phyloP scores from a whole-genome alignment of 495 filamentous ascomycete genomes.

The Rusavskia elegans region DNA sequence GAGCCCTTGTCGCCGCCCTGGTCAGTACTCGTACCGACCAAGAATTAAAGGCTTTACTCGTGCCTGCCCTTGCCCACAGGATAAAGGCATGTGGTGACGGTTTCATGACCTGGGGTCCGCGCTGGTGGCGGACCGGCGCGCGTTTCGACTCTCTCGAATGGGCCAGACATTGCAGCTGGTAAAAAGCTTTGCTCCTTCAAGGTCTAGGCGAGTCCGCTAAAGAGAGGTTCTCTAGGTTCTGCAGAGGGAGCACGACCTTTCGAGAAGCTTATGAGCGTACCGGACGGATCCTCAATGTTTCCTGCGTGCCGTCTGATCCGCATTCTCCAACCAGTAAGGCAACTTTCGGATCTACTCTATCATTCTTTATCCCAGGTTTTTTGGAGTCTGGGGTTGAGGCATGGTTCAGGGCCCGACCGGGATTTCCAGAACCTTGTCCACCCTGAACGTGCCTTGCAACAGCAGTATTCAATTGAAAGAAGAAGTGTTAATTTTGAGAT shows the following conservation, averaged over 20 bases:
- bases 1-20: constrained; percentile 78
- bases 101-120: constrained; percentile 55
- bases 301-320: constrained; percentile 92
- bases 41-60: constrained; percentile 68
- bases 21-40: constrained; percentile 82
- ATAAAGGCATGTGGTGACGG: constrained; percentile 76
- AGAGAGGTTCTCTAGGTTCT: constrained; percentile 34
- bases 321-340: constrained; percentile 81
- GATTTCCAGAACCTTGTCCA: too few species aligned
- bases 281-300: constrained; percentile 85
- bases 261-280: constrained; percentile 89
- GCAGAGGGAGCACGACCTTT: constrained; percentile 79
- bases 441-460: too few species aligned
- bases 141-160: constrained; percentile 87
- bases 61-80: constrained; percentile 67
- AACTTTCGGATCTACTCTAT: background rate
- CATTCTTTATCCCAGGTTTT: too few species aligned
- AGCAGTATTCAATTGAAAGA: too few species aligned
- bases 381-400: too few species aligned
- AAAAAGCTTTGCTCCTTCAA: constrained; percentile 54
- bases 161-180: constrained; percentile 64
- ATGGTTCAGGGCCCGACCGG: too few species aligned
- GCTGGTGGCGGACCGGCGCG: constrained; percentile 87
- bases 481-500: too few species aligned
- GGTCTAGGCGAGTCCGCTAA: too few species aligned